A percentile compares a stretch with the other conserved stretches of the same genome.
These are phyloP conservation scores for Suillus ampliporus DNA, from an alignment of 768 basidiomycete genomes.

Conservation along the genomic window DNA sequence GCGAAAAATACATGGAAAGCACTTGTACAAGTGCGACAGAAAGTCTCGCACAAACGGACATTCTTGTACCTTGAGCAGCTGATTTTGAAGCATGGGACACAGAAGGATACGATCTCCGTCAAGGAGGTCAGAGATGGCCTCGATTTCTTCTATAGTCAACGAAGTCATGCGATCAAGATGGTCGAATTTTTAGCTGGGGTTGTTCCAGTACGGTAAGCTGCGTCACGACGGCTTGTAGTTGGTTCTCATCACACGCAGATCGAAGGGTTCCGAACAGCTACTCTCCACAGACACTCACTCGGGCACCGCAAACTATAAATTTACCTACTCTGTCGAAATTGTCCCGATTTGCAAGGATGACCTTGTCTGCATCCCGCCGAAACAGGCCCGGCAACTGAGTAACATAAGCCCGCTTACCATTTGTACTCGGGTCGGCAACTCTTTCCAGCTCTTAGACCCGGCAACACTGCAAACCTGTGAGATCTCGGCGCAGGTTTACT, in stretches of 20 bases:
- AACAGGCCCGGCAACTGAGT: conserved; percentile 79
- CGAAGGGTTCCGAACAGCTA: conserved; percentile 93
- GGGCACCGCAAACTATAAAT: conserved; percentile 94
- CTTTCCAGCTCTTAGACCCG: conserved; percentile 90
- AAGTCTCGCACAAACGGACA: conserved; percentile 97
- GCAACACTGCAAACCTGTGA: conserved; percentile 85
- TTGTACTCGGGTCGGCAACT: conserved; percentile 91
- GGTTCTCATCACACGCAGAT: conserved; percentile 47
- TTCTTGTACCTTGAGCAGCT: conserved; percentile 98
- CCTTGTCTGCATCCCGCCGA: conserved; percentile 85
- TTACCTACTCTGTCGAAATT: conserved; percentile 97
- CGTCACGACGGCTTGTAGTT: conserved; percentile 9
- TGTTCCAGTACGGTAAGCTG: conserved; percentile 81
- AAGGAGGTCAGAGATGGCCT: conserved; percentile 94
- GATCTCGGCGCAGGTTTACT: conserved; percentile 78
- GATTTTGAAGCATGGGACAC: conserved; percentile 94
- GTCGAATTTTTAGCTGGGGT: conserved; percentile 89
- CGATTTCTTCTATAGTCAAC: conserved; percentile 94
- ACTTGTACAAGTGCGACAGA: conserved; percentile 97
- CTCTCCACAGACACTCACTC: conserved; percentile 93
- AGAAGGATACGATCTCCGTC: conserved; percentile 93
- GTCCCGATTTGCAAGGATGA: conserved; percentile 98
- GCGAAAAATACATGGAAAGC: conserved; percentile 99
- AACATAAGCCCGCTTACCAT: conserved; percentile 90
- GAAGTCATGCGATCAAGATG: conserved; percentile 96